A percentile compares a stretch with the other conserved stretches of the same genome.
These are phyloP conservation scores for Asterophora lycoperdoides DNA, from an alignment of 768 basidiomycete species.

Conservation along the genomic window DNA sequence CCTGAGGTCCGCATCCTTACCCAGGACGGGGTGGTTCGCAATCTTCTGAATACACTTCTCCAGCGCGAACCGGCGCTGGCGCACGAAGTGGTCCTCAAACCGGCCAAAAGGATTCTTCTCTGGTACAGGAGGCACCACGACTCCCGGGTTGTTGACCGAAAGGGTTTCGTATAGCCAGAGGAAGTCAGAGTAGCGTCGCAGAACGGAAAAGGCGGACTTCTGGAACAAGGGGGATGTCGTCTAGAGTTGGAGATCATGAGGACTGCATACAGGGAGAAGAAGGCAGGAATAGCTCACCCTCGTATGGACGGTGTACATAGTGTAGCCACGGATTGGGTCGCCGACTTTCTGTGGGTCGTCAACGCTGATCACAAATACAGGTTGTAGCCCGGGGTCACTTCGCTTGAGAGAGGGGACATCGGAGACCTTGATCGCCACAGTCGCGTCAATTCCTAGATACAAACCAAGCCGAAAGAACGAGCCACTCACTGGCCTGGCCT, in stretches of 20 bases:
- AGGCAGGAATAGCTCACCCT: constrained; percentile 42
- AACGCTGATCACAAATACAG: constrained; percentile 84
- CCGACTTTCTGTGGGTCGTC: constrained; percentile 97
- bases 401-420: constrained; percentile 18
- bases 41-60: constrained; percentile 93
- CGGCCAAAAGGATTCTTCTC: constrained; percentile 93
- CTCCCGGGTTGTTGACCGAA: constrained; percentile 88
- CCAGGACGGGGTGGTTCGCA: constrained; percentile 85
- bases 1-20: constrained; percentile 83
- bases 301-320: constrained; percentile 95
- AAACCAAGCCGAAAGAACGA: neutral
- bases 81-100: constrained; percentile 89
- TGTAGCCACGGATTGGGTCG: constrained; percentile 91
- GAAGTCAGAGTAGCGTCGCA: constrained; percentile 97
- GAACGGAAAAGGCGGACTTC: constrained; percentile 84
- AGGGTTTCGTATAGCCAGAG: constrained; percentile 93
- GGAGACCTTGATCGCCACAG: constrained; percentile 5
- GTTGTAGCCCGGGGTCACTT: constrained; percentile 49
- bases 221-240: constrained; percentile 83
- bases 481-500: constrained; percentile 25
- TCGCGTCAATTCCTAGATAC: neutral
- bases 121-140: constrained; percentile 93
- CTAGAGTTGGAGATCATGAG: constrained; percentile 30
- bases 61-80: constrained; percentile 76
- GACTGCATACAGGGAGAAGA: neutral